phyloP scores from a whole-genome alignment of 2,329 filamentous ascomycete genomes.

The Furcasterigmium sp. region DNA sequence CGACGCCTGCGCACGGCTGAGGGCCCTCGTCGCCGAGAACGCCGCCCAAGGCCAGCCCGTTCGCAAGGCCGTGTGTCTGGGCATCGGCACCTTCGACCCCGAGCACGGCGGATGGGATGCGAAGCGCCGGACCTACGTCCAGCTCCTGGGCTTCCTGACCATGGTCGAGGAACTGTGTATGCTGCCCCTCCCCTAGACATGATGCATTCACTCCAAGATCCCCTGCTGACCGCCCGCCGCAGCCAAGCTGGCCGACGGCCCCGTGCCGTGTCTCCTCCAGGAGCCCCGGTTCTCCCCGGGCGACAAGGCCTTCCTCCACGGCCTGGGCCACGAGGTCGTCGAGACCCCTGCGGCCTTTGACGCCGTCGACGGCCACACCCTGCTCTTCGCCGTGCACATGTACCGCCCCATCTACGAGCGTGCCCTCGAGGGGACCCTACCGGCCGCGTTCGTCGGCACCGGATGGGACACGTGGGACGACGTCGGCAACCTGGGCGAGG shows the following conservation, averaged over 20 bases:
- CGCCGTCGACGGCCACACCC: slow-evolving; percentile 37
- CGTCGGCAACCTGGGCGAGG: slow-evolving; percentile 15
- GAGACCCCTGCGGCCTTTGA: slow-evolving; percentile 48
- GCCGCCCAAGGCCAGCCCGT: slow-evolving; percentile 16
- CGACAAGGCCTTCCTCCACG: slow-evolving; percentile 42
- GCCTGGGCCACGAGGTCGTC: slow-evolving; percentile 47
- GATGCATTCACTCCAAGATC: no score
- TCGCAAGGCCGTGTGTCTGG: slow-evolving; percentile 45
- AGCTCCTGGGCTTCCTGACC: slow-evolving; percentile 46
- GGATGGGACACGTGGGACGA: slow-evolving; percentile 44
- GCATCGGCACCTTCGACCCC: slow-evolving; percentile 50
- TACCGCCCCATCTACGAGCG: slow-evolving; percentile 48
- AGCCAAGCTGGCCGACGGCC: slow-evolving; percentile 7
- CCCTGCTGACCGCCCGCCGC: no score
- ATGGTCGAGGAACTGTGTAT: slow-evolving; percentile 40
- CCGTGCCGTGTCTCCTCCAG: slow-evolving; percentile 45
- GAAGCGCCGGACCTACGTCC: slow-evolving; percentile 41
- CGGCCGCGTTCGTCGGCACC: slow-evolving; percentile 55
- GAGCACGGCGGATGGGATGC: slow-evolving; percentile 38
- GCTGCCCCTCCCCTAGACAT: no score
- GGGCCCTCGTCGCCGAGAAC: slow-evolving; percentile 22
- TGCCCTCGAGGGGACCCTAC: slow-evolving; percentile 39
- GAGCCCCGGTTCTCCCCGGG: slow-evolving; percentile 45
- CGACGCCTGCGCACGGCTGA: slow-evolving; percentile 22
- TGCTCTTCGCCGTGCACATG: slow-evolving; percentile 61